Conservation (phyloP, 2,329 filamentous ascomycete genomes). For the Arthrobotrys musiformis region DNA sequence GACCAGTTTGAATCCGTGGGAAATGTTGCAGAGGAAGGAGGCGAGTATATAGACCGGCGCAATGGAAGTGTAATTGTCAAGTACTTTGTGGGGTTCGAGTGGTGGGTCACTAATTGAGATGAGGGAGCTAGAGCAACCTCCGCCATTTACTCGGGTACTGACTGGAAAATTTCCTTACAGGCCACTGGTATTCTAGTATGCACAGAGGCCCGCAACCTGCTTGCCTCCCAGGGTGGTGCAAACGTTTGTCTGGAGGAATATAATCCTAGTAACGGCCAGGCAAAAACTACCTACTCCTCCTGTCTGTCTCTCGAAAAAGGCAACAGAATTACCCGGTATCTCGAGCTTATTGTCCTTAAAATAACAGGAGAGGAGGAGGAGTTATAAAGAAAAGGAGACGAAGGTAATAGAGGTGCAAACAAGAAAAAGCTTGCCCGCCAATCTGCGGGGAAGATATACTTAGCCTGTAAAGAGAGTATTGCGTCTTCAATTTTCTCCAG, state of each 20-base stretch:
- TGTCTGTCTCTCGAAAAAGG: conserved; percentile 18
- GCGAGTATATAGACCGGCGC: conserved; percentile 54
- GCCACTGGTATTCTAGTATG: conserved; percentile 37
- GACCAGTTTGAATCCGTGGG: conserved; percentile 36
- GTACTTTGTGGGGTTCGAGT: conserved; percentile 52
- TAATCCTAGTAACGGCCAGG: conserved; percentile 10
- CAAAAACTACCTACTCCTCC: conserved; percentile 17
- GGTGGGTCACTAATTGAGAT: conserved; percentile 56
- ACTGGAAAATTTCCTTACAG: conserved; percentile 54
- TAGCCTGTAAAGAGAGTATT: conserved; percentile 49
- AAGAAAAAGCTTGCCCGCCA: conserved; percentile 29
- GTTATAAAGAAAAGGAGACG: conserved; percentile 9
- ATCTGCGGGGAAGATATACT: conserved; percentile 55
- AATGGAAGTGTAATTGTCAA: conserved; percentile 55
- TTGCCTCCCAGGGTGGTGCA: conserved; percentile 36
- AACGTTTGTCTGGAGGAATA: conserved; percentile 29
- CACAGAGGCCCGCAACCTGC: conserved; percentile 32
- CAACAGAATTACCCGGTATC: conserved; percentile 22
- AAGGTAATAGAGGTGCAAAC: conserved; percentile 19
- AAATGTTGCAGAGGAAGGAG: conserved; percentile 55
- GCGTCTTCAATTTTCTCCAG: conserved; percentile 30
- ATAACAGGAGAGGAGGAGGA: conserved; percentile 1
- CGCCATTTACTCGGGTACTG: conserved; percentile 55
- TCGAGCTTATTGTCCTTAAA: conserved; percentile 14
- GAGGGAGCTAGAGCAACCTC: conserved; percentile 55